Evolutionary conservation across 2,329 filamentous ascomycete species (phyloP), one percentile per base, ranked within the genome.

Genomic region (Dactylellina haptotyla): DNA sequence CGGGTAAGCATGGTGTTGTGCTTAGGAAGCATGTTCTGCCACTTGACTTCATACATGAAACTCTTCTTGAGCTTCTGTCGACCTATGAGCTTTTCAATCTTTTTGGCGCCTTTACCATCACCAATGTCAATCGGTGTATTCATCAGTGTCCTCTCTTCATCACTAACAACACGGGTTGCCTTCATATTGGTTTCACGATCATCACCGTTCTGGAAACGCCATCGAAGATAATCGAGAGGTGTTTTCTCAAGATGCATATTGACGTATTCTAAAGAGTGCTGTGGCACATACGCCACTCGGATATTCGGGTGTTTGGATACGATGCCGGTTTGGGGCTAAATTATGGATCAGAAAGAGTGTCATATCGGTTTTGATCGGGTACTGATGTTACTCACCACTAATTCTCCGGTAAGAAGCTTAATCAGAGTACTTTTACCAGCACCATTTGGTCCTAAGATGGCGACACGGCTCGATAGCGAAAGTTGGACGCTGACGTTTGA

Each of bases 171-270:
- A 83, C 95, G 93, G 53, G 94, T 98, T 83, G 97, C 93, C 87
- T 99, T 99, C 88, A 99, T 88, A 82, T 96, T 87, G 41, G 98
- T 94, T 81, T 99, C 95, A 57, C 95, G 92, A 79, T 99, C 95
- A 78, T 98, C 95, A 79, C 95, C 95, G 79, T 98, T 92, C 79
- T 92, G 92, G 80, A 98, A 99, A 79, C 95, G 91, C 95, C 95
- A 99, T 83, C 98, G 95, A 32, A 99, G 87, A 80, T 99, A 99
- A 83, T 99, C 95, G 81, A 97, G 98, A 41, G 95, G 95, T 0
- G 95, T 99, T 87, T 99, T 99, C 83, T 99, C 95, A 78, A 98
- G 85, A 80, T 99, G 95, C 94, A 97, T 97, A 83, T 99, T 94
- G 9, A 99, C 95, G 87, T 99, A 95, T 85, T 99, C 95, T 10